A percentile compares a stretch with the other conserved stretches of the same genome.
Conservation (phyloP, 164 flowering plant species). For the Vitis labrusca region DNA sequence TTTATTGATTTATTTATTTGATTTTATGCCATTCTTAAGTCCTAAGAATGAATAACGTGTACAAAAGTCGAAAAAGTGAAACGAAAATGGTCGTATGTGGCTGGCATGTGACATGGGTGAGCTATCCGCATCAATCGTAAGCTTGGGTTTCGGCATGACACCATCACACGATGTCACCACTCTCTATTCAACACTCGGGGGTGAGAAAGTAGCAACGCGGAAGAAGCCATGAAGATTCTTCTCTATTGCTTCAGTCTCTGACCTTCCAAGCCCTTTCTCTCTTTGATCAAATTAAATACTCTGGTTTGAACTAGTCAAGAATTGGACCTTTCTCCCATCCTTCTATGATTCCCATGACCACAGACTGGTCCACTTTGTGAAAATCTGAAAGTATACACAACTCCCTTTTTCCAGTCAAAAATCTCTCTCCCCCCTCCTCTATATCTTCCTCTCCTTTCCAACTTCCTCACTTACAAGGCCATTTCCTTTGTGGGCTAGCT, state of each 20-base stretch:
- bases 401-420: conserved; percentile 9
- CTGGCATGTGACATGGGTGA: neutral
- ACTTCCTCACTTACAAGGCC: conserved; percentile 7
- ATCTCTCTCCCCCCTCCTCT: conserved; percentile 8
- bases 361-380: neutral
- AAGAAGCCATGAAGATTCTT: conserved; percentile 6
- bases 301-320: conserved; percentile 23
- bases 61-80: no score
- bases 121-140: conserved; percentile 4
- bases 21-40: no score
- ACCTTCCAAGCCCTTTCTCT: neutral
- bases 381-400: neutral
- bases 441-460: conserved; percentile 21
- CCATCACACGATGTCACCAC: neutral
- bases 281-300: neutral
- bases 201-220: neutral
- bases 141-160: neutral
- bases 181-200: neutral
- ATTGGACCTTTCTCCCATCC: conserved; percentile 3
- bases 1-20: no score
- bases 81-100: neutral
- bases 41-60: no score
- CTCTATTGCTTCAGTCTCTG: no score
- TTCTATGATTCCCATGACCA: neutral
- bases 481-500: neutral